Base-by-base conservation (phyloP, 139 green algal species). In the Micractinium sp. region DNA sequence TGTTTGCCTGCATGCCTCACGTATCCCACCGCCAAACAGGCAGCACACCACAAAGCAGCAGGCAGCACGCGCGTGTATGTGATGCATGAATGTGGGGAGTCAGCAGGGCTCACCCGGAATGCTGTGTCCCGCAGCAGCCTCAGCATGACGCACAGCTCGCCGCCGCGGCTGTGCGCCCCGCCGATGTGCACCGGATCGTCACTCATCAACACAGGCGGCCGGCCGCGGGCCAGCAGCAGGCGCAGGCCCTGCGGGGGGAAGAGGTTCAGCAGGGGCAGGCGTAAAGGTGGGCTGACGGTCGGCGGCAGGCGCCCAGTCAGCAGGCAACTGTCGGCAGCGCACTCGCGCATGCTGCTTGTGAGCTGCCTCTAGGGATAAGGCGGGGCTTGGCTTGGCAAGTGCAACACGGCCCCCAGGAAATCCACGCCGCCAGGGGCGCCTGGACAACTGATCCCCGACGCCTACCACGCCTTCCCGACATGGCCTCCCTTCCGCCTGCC, bases 101-200 rank as follows among this genome's bases (percentile, higher is more conserved):
- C 63, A 71, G 60, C 61, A 60, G 0, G 41, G 29, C 85, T 31
- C 63, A 53, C 89, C 87, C 79, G 15, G 41, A 87, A 75, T 3
- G 79, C 79, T 18, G 63, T 87, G 47, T 87, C 56, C 0, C 75
- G 79, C 79, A 87, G 74, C 79, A 82, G 78, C 31, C 78, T 66
- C 87, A 88, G 79, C 78, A 87, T 75, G 36, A 87, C 83, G 27
- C 83, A 87, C 38, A 80, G 63, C 83, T 87, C 83, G 2, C 82
- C 83, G 4, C 63, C 31, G 13, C 83, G 67, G 31, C 83, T 79
- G 71, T 87, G 83, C 1, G 83, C 66, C 5, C 83, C 83, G 29
- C 83, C 83, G 7, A 87, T 80, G 67, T 80, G 83, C 63, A 80
- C 38, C 0, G 83, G 66, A 3, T 7, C 25, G 67, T 66, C 83